These are phyloP conservation scores for Sarcomyxa edulis DNA, from an alignment of 768 basidiomycete genomes.

Conservation along the genomic window DNA sequence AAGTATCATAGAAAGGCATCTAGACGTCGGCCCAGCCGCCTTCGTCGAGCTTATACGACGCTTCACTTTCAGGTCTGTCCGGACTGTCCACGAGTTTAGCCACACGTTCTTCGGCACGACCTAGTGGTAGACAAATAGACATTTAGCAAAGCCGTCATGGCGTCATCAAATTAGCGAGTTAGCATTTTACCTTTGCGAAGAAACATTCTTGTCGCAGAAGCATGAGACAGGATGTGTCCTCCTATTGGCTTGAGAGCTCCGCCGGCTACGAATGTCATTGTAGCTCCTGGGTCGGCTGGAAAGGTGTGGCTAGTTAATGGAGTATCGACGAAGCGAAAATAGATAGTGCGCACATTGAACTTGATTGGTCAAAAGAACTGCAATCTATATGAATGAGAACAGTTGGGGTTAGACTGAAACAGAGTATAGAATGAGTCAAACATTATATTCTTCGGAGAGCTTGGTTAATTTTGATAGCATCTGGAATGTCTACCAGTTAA, in stretches of 20 bases:
- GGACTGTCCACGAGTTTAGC: conserved; percentile 89
- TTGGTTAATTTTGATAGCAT: conserved; percentile 91
- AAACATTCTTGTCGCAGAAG: conserved; percentile 84
- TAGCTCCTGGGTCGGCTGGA: conserved; percentile 89
- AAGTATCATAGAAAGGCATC: no score
- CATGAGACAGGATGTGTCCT: conserved; percentile 83
- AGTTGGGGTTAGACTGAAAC: conserved; percentile 4
- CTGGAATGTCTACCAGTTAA: no score
- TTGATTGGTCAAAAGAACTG: conserved; percentile 87
- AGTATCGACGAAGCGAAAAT: conserved; percentile 4
- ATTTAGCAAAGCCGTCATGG: not conserved
- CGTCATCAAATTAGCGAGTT: not conserved
- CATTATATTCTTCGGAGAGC: conserved; percentile 90
- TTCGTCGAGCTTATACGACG: conserved; percentile 87
- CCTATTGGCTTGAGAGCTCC: conserved; percentile 90
- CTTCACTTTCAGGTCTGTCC: conserved; percentile 85
- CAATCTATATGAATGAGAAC: conserved; percentile 48
- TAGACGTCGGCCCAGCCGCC: conserved; percentile 86
- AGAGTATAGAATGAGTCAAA: conserved; percentile 20
- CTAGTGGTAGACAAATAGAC: conserved; percentile 27
- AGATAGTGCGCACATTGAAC: conserved; percentile 84
- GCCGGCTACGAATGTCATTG: conserved; percentile 92
- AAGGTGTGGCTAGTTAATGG: not conserved
- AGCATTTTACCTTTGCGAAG: conserved; percentile 69
- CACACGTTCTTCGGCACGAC: conserved; percentile 86